These are phyloP conservation scores for Penicillium sp. DNA, from an alignment of 2,329 filamentous ascomycete genomes.

Conservation along the genomic window DNA sequence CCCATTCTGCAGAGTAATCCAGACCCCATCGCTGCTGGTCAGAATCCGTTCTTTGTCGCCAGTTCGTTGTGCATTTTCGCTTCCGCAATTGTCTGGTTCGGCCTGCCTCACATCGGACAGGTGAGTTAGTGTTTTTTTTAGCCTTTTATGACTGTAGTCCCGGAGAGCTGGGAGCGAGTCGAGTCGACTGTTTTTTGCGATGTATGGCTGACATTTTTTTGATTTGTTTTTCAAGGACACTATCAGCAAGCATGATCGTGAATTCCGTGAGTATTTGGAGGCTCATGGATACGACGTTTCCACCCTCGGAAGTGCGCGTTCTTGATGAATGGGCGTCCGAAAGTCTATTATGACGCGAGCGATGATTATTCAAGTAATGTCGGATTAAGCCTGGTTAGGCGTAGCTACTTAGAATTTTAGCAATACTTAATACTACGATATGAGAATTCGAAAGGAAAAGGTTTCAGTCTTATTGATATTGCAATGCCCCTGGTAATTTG, in stretches of 20 bases:
- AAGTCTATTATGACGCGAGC: no score
- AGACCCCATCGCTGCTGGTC: conserved; percentile 55
- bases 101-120: conserved; percentile 66
- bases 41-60: conserved; percentile 88
- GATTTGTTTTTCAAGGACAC: conserved; percentile 58
- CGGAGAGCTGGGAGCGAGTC: no score
- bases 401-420: no score
- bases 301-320: conserved; percentile 42
- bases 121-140: conserved; percentile 17
- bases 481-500: no score
- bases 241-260: conserved; percentile 68
- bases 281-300: conserved; percentile 69
- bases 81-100: conserved; percentile 59
- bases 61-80: conserved; percentile 68
- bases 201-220: conserved; percentile 17
- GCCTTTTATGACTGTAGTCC: no score
- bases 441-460: no score
- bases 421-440: no score
- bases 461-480: no score
- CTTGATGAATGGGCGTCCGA: no score
- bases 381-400: no score
- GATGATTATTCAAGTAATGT: no score
- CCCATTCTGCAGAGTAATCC: conserved; percentile 60
- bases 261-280: conserved; percentile 68
- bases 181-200: no score